phyloP scores from a whole-genome alignment of 148 eudicot species.

The Cornus controversa region DNA sequence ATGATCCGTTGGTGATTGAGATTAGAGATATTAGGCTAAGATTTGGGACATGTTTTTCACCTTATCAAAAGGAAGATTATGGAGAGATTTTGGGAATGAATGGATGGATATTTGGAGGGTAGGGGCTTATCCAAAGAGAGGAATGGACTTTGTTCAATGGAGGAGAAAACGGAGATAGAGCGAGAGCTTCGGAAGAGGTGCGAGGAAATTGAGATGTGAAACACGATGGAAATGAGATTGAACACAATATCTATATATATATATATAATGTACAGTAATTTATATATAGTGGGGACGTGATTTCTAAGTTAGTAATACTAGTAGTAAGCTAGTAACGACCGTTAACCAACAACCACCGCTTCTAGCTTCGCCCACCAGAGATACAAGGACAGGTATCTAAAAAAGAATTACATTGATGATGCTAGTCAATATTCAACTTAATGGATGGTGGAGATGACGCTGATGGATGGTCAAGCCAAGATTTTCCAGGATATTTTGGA shows the following conservation, averaged over 20 bases:
- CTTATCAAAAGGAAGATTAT: background rate
- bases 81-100: constrained; percentile 4
- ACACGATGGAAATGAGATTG: constrained; percentile 1
- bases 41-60: background rate
- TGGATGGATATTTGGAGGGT: background rate
- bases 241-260: background rate
- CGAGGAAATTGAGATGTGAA: background rate
- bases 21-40: background rate
- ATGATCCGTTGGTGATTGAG: background rate
- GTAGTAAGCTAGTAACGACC: too few relatives aligned
- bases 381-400: too few relatives aligned
- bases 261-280: background rate
- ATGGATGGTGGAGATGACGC: too few relatives aligned
- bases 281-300: too few relatives aligned
- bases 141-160: background rate
- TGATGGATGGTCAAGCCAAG: too few relatives aligned
- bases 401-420: too few relatives aligned
- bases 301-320: too few relatives aligned
- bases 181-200: background rate
- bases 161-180: background rate
- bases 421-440: too few relatives aligned
- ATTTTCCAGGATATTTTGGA: too few relatives aligned
- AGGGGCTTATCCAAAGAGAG: background rate
- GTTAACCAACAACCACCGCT: too few relatives aligned
- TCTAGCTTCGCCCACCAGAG: too few relatives aligned